A percentile compares a stretch with the other conserved stretches of the same genome.
Evolutionary conservation across 2,329 filamentous ascomycete species (phyloP).

Genomic region (Colletotrichum sp.): DNA sequence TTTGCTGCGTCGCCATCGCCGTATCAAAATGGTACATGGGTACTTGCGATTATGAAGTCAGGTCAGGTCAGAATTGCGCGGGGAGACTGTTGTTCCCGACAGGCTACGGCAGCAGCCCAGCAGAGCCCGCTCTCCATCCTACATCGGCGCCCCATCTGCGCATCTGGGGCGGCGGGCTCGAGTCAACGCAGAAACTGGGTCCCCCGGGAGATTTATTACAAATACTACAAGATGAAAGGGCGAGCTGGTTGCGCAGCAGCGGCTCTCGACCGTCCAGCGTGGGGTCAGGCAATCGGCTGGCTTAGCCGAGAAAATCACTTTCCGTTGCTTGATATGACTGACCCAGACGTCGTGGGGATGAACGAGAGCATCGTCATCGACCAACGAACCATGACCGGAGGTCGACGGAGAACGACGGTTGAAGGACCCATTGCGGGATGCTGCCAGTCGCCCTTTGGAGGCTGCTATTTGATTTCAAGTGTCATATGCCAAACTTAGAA

Average conservation of each 20-base stretch:
- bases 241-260: neutral
- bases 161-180: neutral
- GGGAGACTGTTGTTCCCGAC: neutral
- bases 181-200: slow-evolving; percentile 12
- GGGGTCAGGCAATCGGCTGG: neutral
- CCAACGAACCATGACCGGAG: neutral
- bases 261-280: neutral
- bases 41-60: neutral
- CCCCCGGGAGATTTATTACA: slow-evolving; percentile 14
- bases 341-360: neutral
- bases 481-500: neutral
- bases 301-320: neutral
- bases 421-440: neutral
- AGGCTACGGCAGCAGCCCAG: neutral
- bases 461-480: neutral
- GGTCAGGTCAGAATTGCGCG: neutral
- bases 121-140: neutral
- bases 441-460: neutral
- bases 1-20: neutral
- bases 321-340: neutral
- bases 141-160: neutral
- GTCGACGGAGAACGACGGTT: neutral
- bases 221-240: slow-evolving; percentile 11
- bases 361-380: neutral
- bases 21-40: neutral